These are phyloP conservation scores for Candida adriatica DNA, from an alignment of 805 yeast genomes.

Conservation along the genomic window DNA sequence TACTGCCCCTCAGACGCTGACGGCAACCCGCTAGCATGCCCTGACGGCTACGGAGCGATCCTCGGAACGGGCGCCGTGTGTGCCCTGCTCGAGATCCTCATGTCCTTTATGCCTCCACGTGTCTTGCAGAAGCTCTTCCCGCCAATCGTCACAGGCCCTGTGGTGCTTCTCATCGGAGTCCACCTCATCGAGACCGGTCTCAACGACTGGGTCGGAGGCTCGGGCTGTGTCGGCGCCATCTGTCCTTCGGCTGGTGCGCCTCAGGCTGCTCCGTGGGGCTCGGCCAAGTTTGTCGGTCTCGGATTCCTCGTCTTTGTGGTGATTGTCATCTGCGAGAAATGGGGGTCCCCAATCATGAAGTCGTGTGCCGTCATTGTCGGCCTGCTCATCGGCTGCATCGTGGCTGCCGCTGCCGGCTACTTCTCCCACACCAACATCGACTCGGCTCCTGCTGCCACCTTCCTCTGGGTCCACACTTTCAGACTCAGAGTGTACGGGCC, in stretches of 20 bases:
- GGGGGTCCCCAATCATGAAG: constrained; percentile 92
- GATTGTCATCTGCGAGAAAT: constrained; percentile 71
- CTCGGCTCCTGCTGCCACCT: constrained; percentile 74
- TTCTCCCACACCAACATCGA: constrained; percentile 52
- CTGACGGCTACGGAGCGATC: constrained; percentile 85
- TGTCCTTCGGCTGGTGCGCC: constrained; percentile 49
- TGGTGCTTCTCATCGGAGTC: constrained; percentile 77
- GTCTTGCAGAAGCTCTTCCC: constrained; percentile 72
- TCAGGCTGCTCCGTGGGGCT: constrained; percentile 70
- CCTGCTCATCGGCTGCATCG: constrained; percentile 80
- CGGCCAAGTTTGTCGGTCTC: constrained; percentile 79
- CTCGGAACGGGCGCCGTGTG: constrained; percentile 77
- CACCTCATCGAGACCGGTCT: constrained; percentile 66
- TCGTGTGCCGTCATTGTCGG: constrained; percentile 91
- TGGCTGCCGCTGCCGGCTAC: constrained; percentile 87
- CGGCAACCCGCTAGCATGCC: constrained; percentile 72
- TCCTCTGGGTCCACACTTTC: constrained; percentile 85
- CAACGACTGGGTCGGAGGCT: constrained; percentile 84
- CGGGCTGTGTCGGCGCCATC: constrained; percentile 43
- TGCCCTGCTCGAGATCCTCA: constrained; percentile 62
- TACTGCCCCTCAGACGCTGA: constrained; percentile 54
- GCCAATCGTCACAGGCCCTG: constrained; percentile 90
- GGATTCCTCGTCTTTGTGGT: constrained; percentile 77
- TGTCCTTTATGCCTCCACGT: constrained; percentile 75
- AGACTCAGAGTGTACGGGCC: constrained; percentile 75